Evolutionary conservation across 2,329 filamentous ascomycete genomes (phyloP).

Genomic region (Curvularia eragrostidis): DNA sequence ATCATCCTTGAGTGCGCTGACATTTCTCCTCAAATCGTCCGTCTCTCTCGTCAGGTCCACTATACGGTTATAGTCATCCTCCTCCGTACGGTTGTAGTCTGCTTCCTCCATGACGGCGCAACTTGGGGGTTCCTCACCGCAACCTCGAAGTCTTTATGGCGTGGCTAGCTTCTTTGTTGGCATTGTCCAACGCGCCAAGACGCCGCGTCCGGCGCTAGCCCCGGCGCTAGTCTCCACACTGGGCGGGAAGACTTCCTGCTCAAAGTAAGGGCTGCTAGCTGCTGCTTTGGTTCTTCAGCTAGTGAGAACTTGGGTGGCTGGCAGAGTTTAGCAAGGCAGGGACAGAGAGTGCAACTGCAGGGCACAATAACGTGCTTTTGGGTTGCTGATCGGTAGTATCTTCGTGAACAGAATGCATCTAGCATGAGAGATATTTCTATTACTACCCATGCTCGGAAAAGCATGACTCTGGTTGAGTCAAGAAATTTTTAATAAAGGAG

Average conservation of each 20-base stretch:
- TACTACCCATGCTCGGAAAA: not conserved
- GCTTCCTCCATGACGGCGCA: constrained; percentile 3
- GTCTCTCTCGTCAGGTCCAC: constrained; percentile 3
- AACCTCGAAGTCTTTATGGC: constrained; percentile 12
- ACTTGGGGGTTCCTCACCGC: constrained; percentile 10
- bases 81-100: constrained; percentile 6
- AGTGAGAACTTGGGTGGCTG: not conserved
- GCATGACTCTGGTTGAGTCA: not conserved
- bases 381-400: not conserved
- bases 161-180: constrained; percentile 19
- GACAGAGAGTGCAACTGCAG: not conserved
- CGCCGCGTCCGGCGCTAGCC: constrained; percentile 11
- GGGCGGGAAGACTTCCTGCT: constrained; percentile 10
- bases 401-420: not conserved
- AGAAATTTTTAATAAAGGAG: not conserved
- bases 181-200: constrained; percentile 11
- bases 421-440: too few relatives aligned
- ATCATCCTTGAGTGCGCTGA: not conserved
- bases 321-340: not conserved
- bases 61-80: constrained; percentile 3
- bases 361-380: not conserved
- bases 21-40: not conserved
- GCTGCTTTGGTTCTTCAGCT: too few relatives aligned
- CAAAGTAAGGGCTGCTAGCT: not conserved
- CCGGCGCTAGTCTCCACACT: constrained; percentile 5